Conservation (phyloP, 441 rosid genomes). For the Theobroma grandiflorum region DNA sequence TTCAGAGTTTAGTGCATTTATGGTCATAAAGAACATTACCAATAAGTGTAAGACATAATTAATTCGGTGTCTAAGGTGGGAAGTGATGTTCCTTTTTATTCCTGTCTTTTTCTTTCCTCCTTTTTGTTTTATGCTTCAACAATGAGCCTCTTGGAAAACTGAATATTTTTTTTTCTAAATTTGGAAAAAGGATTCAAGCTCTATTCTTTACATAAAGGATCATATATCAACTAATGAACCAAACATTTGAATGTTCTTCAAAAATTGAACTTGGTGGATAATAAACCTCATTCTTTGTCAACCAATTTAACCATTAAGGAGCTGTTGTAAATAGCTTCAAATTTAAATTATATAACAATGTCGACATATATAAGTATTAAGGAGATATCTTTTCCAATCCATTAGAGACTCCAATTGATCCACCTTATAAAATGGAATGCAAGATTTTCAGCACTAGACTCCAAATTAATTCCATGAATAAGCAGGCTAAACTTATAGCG, state of each 20-base stretch:
- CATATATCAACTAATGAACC: no score
- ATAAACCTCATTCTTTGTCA: no score
- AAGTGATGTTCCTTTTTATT: background rate
- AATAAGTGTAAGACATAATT: background rate
- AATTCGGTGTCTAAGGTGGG: background rate
- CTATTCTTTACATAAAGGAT: no score
- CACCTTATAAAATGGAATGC: no score
- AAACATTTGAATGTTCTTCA: no score
- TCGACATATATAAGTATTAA: background rate
- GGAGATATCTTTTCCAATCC: background rate
- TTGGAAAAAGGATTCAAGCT: no score
- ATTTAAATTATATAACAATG: no score
- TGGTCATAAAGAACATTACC: constrained; percentile 5
- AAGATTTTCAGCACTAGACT: background rate
- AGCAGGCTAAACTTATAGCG: background rate
- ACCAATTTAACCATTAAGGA: no score
- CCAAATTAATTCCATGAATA: background rate
- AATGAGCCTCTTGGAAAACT: background rate
- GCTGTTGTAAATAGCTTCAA: background rate
- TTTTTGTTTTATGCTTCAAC: background rate
- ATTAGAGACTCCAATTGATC: background rate
- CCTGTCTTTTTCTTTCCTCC: background rate
- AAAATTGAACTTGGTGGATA: no score
- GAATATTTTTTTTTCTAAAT: no score
- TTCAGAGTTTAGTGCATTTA: background rate